Evolutionary conservation across 2,329 filamentous ascomycete species (phyloP), one percentile per base, ranked within the genome.

Genomic region (Botrytis porri): DNA sequence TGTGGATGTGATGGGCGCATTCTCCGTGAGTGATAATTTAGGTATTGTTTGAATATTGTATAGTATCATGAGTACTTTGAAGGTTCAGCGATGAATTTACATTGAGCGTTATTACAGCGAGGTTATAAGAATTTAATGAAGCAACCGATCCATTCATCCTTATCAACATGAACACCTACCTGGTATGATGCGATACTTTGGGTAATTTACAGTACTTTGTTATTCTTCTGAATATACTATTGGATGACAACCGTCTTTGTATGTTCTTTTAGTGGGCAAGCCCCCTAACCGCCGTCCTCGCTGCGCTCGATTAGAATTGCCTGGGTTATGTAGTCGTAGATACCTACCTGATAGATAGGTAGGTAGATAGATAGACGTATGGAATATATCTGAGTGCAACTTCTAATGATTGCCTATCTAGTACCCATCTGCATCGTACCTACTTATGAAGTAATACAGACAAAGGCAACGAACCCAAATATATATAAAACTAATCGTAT

Each of bases 1-100:
- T 99, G 51, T 99, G 95, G 94, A 92, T 92, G 86, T 97, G 66
- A 77, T 45, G 48, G 51, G 32, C 16, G n/a, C 2, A 67, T 57
- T 41, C 4, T 3, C 7, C n/a, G 5, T 37, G 35, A 32, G 3
- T 41, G 39, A 22, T 25, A 41, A 57, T 37, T 32, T 57, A 18
- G 65, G 39, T 43, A 18, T 41, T 59, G 48, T 57, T 41, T 57
- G 25, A 29, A 57, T 59, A 41, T 37, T 70, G 59, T 71, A 71
- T 54, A 39, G 63, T 41, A 65, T 39, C 25, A 43, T 25, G 43
- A 48, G 18, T 41, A 35, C 16, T 32, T 14, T 16, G 48, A 54
- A 8, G 25, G 8, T 39, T 32, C 60, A 20, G 14, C 16, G 39
- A n/a, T 41, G 39, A 20, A 16, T 62, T 62, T 25, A n/a, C 4